phyloP scores from a whole-genome alignment of 805 yeast species.

The Kockiozyma suomiensis region DNA sequence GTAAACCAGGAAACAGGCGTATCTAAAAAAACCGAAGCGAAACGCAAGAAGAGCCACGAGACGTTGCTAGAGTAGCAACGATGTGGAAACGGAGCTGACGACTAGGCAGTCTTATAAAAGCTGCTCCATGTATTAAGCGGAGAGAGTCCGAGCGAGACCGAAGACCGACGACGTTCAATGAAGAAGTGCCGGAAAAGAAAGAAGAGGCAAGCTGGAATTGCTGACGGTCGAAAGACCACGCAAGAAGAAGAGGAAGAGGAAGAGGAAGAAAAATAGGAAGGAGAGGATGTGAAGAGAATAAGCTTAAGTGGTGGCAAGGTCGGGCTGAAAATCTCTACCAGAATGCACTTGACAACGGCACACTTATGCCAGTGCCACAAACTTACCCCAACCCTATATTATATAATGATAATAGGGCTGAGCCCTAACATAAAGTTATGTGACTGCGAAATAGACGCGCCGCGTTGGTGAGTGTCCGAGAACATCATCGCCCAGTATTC shows the following conservation, averaged over 20 bases:
- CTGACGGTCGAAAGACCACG: background rate
- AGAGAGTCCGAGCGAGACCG: slow-evolving; percentile 6
- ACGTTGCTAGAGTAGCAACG: background rate
- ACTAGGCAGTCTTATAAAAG: background rate
- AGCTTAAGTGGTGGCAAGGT: background rate
- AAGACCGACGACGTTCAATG: slow-evolving; percentile 17
- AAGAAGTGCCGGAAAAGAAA: slow-evolving; percentile 14
- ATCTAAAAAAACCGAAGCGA: background rate
- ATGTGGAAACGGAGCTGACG: background rate
- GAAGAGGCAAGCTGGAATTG: background rate
- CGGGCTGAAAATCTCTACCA: background rate
- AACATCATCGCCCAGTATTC: background rate
- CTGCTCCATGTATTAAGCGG: slow-evolving; percentile 6
- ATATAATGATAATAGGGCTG: background rate
- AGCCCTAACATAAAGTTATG: background rate
- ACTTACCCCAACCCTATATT: background rate
- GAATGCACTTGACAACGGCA: no score
- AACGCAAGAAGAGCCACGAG: background rate
- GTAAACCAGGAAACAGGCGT: background rate
- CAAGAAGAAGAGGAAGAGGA: background rate
- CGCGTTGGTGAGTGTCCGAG: background rate
- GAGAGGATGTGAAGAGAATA: background rate
- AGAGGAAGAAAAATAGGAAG: background rate
- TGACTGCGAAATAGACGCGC: background rate
- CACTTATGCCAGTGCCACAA: no score